Percentiles rank a stretch among this genome's conserved stretches.
phyloP scores from a whole-genome alignment of 2,329 filamentous ascomycete species.

The Cryphonectria nitschkei region DNA sequence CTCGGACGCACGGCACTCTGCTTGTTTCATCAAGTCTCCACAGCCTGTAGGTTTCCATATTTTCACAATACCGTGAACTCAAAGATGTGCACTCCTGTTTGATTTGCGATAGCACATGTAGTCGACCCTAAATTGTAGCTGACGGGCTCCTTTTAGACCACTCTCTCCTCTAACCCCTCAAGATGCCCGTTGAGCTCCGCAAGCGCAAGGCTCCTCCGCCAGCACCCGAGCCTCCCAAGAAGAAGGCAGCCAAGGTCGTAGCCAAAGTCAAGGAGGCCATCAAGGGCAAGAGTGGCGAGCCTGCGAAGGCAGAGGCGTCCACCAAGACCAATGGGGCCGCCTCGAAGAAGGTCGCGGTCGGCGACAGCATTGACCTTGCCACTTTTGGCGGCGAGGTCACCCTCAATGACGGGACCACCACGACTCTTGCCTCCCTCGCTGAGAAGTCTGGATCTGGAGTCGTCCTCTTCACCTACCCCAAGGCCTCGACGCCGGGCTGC shows the following conservation, averaged over 20 bases:
- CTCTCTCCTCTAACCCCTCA: slow-evolving; percentile 24
- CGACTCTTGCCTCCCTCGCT: slow-evolving; percentile 78
- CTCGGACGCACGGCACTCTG: slow-evolving; percentile 21
- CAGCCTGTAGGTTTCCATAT: slow-evolving; percentile 20
- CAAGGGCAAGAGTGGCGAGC: slow-evolving; percentile 32
- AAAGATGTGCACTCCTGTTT: not conserved
- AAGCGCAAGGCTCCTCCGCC: slow-evolving; percentile 62
- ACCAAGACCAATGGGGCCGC: slow-evolving; percentile 40
- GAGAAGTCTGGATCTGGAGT: slow-evolving; percentile 84
- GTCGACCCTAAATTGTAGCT: slow-evolving; percentile 3
- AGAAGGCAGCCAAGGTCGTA: slow-evolving; percentile 47
- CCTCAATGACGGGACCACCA: slow-evolving; percentile 82
- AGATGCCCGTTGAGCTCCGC: slow-evolving; percentile 62
- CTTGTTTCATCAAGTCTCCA: slow-evolving; percentile 23
- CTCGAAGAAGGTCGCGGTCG: slow-evolving; percentile 53
- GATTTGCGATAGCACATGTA: no score
- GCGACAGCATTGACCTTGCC: slow-evolving; percentile 59
- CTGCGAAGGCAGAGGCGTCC: slow-evolving; percentile 28
- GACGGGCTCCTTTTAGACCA: slow-evolving; percentile 7
- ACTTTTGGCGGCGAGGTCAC: slow-evolving; percentile 74
- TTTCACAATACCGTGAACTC: not conserved
- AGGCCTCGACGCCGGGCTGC: slow-evolving; percentile 91
- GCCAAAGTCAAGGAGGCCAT: slow-evolving; percentile 42
- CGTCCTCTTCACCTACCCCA: slow-evolving; percentile 94
- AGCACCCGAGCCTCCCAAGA: slow-evolving; percentile 50